phyloP scores from a whole-genome alignment of 1,284 basidiomycete genomes.

The Pseudozyma sp. region DNA sequence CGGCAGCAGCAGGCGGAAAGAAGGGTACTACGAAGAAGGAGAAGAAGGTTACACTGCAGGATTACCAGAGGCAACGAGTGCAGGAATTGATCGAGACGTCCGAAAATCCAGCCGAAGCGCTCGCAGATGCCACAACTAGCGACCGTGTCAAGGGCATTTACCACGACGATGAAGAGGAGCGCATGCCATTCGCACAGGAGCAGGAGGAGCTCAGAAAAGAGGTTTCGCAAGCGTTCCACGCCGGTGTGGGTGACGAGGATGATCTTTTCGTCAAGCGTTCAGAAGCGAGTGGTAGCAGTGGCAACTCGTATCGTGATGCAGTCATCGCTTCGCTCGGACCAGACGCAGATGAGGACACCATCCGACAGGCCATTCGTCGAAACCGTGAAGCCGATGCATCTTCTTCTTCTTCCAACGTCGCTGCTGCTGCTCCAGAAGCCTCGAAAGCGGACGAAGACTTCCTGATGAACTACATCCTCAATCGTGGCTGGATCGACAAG shows the following conservation, averaged over 20 bases:
- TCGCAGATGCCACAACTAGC: conserved; percentile 63
- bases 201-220: conserved; percentile 81
- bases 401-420: conserved; percentile 15
- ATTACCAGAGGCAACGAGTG: conserved; percentile 65
- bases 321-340: conserved; percentile 84
- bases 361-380: conserved; percentile 50
- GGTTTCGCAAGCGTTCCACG: conserved; percentile 82
- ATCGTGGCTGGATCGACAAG: conserved; percentile 67
- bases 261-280: conserved; percentile 76
- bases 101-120: conserved; percentile 61
- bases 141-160: conserved; percentile 21
- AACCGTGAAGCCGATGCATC: conserved; percentile 37
- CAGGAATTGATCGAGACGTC: conserved; percentile 62
- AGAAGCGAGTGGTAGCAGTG: conserved; percentile 79
- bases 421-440: conserved; percentile 55
- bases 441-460: conserved; percentile 80
- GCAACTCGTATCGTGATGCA: conserved; percentile 84
- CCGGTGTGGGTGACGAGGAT: conserved; percentile 71
- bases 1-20: conserved; percentile 9
- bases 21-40: conserved; percentile 34
- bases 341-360: conserved; percentile 72
- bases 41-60: conserved; percentile 65
- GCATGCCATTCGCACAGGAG: conserved; percentile 81
- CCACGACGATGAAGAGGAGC: conserved; percentile 73
- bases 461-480: conserved; percentile 73